Evolutionary conservation across 179 eudicot genomes (phyloP).

Genomic region (Beta corolliflora): DNA sequence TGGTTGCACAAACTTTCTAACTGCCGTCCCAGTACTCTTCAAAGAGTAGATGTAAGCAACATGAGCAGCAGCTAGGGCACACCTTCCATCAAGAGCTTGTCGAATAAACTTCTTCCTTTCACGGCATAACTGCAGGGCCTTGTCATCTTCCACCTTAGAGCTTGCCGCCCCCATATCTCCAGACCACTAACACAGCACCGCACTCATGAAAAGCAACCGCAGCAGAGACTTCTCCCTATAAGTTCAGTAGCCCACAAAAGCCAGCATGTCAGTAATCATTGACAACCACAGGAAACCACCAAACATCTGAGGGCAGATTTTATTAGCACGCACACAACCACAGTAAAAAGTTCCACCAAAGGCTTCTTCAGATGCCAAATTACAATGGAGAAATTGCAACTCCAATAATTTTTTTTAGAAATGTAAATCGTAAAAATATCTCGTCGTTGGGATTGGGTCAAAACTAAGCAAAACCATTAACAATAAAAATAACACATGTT

Average conservation of each 20-base stretch:
- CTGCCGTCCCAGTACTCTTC: slow-evolving; percentile 61
- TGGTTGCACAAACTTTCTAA: slow-evolving; percentile 72
- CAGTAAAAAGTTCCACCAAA: background rate
- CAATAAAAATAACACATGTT: background rate
- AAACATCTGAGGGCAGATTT: background rate
- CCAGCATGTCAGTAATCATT: background rate
- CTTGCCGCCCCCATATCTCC: slow-evolving; percentile 70
- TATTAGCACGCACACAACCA: too few relatives aligned
- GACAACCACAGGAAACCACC: background rate
- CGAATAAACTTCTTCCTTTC: slow-evolving; percentile 77
- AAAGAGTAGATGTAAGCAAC: slow-evolving; percentile 69
- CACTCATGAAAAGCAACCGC: slow-evolving; percentile 29
- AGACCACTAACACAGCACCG: slow-evolving; percentile 20
- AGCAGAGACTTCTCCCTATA: slow-evolving; percentile 13
- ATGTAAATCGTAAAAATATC: too few relatives aligned
- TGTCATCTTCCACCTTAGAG: slow-evolving; percentile 87
- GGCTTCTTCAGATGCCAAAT: background rate
- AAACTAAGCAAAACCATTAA: too few relatives aligned
- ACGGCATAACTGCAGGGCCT: slow-evolving; percentile 77
- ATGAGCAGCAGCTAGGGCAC: slow-evolving; percentile 83
- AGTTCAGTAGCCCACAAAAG: slow-evolving; percentile 10
- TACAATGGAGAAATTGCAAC: background rate
- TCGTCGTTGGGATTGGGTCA: too few relatives aligned
- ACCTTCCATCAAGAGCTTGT: slow-evolving; percentile 94
- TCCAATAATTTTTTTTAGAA: background rate